Evolutionary conservation across 2,329 filamentous ascomycete genomes (phyloP), one percentile per base, ranked within the genome.

Genomic region (Periconia sp.): DNA sequence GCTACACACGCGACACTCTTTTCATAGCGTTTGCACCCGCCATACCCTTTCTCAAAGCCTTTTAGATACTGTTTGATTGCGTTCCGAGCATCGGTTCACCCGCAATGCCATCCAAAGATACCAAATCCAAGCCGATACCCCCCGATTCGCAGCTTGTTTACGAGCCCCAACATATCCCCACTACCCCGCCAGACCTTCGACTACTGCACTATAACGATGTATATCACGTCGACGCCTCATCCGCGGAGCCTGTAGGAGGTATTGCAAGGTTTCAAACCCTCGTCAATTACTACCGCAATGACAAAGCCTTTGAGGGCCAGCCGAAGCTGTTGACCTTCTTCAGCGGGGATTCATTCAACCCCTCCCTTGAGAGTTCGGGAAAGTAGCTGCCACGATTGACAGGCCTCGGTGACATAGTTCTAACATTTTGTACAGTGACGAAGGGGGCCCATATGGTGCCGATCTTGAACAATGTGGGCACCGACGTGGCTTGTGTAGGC

Each of bases 151-250:
- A 70, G 52, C 53, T 68, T 55, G 71, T 78, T 58, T 79, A 74
- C 23, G 72, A 77, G 61, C 70, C 76, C 27, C 74, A 75, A 59
- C 72, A 75, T 57, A 71, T 72, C 43, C 72, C 77, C 31, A 70
- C 70, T 51, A 76, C 76, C 43, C 71, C 79, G 41, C 89, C 91
- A 43, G 88, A 91, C 70, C 76, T 96, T 47, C 86, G 92, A n/a
- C 75, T 96, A 51, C 72, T 96, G 31, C 92, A 96, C 76, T 96
- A 89, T 80, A 96, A 96, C 74, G 92, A 97, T 75, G 92, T 96
- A 55, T 96, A 96, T 73, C 92, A 96, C 65, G 84, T 96, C 50
- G 91, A 96, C 74, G 63, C 82, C 45, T 79, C 80, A 1, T 92
- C 90, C 23, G 85, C 88, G 15, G 91, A 96, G 68, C 92, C 92